Base-by-base conservation (phyloP, 139 green algal species). In the Tetraselmis chui region DNA sequence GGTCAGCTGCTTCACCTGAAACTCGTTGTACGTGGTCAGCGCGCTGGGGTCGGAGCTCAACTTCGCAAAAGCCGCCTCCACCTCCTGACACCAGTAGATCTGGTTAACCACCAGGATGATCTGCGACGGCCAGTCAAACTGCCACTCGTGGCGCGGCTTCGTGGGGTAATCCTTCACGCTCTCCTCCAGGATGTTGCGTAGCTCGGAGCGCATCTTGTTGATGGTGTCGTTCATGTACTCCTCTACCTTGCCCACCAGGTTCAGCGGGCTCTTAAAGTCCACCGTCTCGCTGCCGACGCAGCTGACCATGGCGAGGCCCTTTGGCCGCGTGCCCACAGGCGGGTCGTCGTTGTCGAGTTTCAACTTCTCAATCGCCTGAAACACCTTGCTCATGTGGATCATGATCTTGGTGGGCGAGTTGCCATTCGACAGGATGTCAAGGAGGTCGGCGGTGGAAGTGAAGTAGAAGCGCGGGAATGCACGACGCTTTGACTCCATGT, bases 91-190 rank as follows among this genome's bases (percentile, higher is more conserved):
- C 94, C 94, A 97, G 89, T 91, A 97, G 45, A 97, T 95, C 88
- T 97, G 93, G 88, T 94, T 96, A 1, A 95, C 93, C n/a, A 97
- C 94, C 83, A 97, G 91, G 78, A 94, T 94, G 59, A 95, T 82
- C 88, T 97, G 94, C 23, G 85, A 92, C 29, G 91, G 89, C 92
- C 93, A 96, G 85, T 96, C 92, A 86, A 97, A 94, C 31, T 95
- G 82, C 93, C 93, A 97, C 83, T 95, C 85, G 45, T 95, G 90
- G 31, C 94, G 89, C 1, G 86, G 81, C 86, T 94, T 94, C 75
- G 74, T 80, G 18, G 90, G 87, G 87, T 97, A 97, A 80, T 91
- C 94, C 32, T 89, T 83, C 31, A 96, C 90, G 1, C 84, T 89
- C 26, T 92, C 84, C 27, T 88, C 86, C 28, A 93, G 78, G 30